phyloP scores from a whole-genome alignment of 2,329 filamentous ascomycete species.

The Byssothecium circinans region DNA sequence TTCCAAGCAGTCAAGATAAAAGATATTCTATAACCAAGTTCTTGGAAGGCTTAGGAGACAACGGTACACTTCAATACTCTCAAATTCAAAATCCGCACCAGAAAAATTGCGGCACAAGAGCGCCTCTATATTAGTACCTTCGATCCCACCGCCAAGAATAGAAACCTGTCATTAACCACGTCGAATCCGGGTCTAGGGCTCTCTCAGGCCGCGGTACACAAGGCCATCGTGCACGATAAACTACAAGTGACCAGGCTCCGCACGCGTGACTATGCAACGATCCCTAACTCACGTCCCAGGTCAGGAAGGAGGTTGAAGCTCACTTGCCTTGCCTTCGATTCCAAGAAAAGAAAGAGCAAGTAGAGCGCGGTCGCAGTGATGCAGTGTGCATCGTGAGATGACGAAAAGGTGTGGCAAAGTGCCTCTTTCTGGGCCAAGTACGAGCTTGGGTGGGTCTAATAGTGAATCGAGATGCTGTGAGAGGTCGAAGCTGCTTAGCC shows the following conservation, averaged over 20 bases:
- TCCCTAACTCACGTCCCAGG: constrained; percentile 9
- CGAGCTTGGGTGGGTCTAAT: constrained; percentile 11
- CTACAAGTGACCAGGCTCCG: constrained; percentile 22
- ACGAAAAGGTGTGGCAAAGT: constrained; percentile 16
- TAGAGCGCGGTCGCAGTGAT: constrained; percentile 7
- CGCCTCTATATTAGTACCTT: constrained; percentile 22
- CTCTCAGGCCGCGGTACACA: constrained; percentile 28
- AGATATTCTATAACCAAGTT: background rate
- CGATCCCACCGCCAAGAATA: constrained; percentile 27
- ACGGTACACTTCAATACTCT: constrained; percentile 6
- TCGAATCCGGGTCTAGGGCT: constrained; percentile 24
- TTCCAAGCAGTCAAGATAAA: constrained; percentile 4
- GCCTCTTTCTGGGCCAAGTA: constrained; percentile 23
- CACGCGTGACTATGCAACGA: constrained; percentile 25
- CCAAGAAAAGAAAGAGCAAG: constrained; percentile 13
- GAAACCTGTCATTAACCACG: constrained; percentile 23
- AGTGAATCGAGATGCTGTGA: constrained; percentile 15
- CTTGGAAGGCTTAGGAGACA: background rate
- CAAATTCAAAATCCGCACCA: background rate
- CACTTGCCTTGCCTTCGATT: constrained; percentile 21
- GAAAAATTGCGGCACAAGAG: constrained; percentile 19
- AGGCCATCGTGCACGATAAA: constrained; percentile 26
- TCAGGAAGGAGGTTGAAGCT: constrained; percentile 15
- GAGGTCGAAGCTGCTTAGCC: constrained; percentile 32
- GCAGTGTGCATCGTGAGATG: constrained; percentile 10